Percentiles rank a stretch among this genome's conserved stretches.
These are phyloP conservation scores for Petrea volubilis DNA, from an alignment of 257 asterid genomes.

Conservation along the genomic window DNA sequence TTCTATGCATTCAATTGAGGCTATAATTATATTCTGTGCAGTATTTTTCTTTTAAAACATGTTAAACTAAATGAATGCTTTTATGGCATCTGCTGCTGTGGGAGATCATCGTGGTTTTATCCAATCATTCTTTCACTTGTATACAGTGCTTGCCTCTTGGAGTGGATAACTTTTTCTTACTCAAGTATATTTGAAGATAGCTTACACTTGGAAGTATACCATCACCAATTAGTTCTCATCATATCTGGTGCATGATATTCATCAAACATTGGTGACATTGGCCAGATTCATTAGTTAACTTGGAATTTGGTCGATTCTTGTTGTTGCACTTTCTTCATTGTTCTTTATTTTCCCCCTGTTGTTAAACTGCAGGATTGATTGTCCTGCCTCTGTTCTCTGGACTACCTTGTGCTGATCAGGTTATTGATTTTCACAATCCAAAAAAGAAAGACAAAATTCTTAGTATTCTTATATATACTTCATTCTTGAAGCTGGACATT, in stretches of 20 bases:
- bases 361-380: slow-evolving; percentile 64
- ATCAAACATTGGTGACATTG: background rate
- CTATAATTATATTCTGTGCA: background rate
- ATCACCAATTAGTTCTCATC: no score
- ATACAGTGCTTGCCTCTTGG: slow-evolving; percentile 3
- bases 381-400: slow-evolving; percentile 91
- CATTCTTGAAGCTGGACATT: slow-evolving; percentile 5
- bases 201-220: background rate
- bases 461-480: background rate
- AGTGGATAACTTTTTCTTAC: background rate
- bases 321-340: background rate
- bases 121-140: no score
- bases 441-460: background rate
- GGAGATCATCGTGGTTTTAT: no score
- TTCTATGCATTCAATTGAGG: slow-evolving; percentile 6
- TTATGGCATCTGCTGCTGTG: no score
- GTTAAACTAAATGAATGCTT: background rate
- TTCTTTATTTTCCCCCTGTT: slow-evolving; percentile 2
- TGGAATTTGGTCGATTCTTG: slow-evolving; percentile 8
- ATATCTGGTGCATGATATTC: no score
- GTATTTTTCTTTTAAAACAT: background rate
- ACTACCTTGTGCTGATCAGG: slow-evolving; percentile 93
- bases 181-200: background rate
- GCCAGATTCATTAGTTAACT: background rate
- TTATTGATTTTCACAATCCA: slow-evolving; percentile 24